A percentile compares a stretch with the other conserved stretches of the same genome.
These are phyloP conservation scores for Byssoonygena ceratinophila DNA, from an alignment of 2,329 filamentous ascomycete genomes.

Conservation along the genomic window DNA sequence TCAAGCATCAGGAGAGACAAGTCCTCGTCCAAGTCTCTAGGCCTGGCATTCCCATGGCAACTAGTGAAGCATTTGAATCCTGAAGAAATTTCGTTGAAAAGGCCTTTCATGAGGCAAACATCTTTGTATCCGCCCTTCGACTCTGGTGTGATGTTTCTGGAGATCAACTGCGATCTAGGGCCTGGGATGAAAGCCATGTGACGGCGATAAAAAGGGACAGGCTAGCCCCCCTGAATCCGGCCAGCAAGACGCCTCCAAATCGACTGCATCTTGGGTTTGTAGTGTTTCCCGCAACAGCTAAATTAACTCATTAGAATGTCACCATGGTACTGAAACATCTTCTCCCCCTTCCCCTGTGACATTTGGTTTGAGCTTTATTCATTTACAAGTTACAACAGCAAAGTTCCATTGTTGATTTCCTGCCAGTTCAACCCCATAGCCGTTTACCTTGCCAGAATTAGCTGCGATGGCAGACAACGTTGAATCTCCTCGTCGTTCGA, in stretches of 20 bases:
- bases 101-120: too few relatives aligned
- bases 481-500: neutral
- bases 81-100: too few relatives aligned
- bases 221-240: neutral
- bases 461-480: slow-evolving; percentile 3
- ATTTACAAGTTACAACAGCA: neutral
- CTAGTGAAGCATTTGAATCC: too few relatives aligned
- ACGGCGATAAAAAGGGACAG: slow-evolving; percentile 7
- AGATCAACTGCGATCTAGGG: neutral
- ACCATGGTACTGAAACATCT: slow-evolving; percentile 10
- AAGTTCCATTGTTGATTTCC: neutral
- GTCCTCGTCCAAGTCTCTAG: neutral
- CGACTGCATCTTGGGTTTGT: neutral
- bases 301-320: slow-evolving; percentile 9
- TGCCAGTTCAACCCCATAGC: neutral
- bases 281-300: neutral
- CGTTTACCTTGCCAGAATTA: neutral
- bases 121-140: too few relatives aligned
- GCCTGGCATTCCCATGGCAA: too few relatives aligned
- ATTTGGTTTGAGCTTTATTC: slow-evolving; percentile 2
- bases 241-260: neutral
- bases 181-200: neutral
- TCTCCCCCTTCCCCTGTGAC: slow-evolving; percentile 4
- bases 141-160: too few relatives aligned
- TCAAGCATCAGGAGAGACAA: too few relatives aligned